Evolutionary conservation across 1,139 yeast species (phyloP).

Genomic region (Magnusiomyces ingens): DNA sequence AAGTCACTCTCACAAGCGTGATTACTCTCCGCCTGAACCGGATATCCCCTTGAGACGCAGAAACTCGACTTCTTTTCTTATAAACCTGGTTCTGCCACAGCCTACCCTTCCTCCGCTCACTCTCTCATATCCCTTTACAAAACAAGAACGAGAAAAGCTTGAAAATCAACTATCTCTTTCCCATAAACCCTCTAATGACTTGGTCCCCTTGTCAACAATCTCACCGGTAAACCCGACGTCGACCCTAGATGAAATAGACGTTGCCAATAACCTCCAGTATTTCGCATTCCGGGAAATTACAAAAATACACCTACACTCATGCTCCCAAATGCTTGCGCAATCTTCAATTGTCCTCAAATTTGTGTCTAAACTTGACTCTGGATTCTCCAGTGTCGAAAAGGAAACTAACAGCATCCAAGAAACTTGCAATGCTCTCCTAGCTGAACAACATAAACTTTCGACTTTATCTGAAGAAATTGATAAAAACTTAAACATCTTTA

Average conservation of each 20-base stretch:
- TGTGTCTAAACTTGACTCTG: conserved; percentile 41
- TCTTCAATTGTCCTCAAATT: conserved; percentile 39
- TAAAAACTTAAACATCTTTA: conserved; percentile 53
- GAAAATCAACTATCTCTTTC: conserved; percentile 2
- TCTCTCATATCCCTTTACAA: conserved; percentile 14
- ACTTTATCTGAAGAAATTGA: conserved; percentile 45
- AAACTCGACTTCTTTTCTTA: conserved; percentile 13
- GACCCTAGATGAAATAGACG: conserved; percentile 22
- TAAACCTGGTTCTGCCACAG: neutral
- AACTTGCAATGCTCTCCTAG: conserved; percentile 48
- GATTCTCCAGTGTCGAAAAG: conserved; percentile 49
- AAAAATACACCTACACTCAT: conserved; percentile 31
- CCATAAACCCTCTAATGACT: too few relatives aligned
- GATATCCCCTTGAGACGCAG: conserved; percentile 23
- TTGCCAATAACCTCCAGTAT: conserved; percentile 23
- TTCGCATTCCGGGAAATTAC: conserved; percentile 26
- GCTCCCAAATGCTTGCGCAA: conserved; percentile 36
- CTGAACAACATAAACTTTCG: conserved; percentile 44
- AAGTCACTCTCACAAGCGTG: neutral
- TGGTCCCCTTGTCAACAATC: too few relatives aligned
- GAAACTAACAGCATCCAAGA: conserved; percentile 61
- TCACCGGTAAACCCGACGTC: neutral
- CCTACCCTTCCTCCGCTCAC: neutral
- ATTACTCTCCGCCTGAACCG: conserved; percentile 18
- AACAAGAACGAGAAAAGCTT: conserved; percentile 9